Base-by-base conservation (phyloP, 2,329 filamentous ascomycete species). In the Geosmithia putterillii region DNA sequence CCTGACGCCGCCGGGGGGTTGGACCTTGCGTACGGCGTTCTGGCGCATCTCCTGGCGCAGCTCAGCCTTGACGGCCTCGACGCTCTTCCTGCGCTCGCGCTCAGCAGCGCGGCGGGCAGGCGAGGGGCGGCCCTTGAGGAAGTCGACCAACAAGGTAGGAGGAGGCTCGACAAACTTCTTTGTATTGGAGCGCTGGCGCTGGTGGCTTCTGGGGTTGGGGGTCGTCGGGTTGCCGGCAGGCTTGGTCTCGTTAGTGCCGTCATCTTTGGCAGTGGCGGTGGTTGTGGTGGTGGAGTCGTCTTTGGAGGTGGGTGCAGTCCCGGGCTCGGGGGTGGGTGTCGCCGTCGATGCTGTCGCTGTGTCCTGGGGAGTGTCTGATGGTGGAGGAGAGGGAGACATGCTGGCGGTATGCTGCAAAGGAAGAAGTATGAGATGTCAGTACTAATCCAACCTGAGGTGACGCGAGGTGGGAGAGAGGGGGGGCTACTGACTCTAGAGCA, bases 1-100 rank as follows among this genome's bases (percentile, higher is more conserved):
- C 48, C 76, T 76, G 40, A 94, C 83, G n/a, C 76, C 76, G 3
- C 74, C 73, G 0, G 77, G 83, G 54, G 66, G 75, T 62, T 67
- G 79, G 51, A 77, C 69, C 61, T 66, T 78, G 57, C 62, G 71
- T 42, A 73, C 75, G n/a, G 70, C 61, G 7, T 67, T 74, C 50
- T 79, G 67, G 42, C 72, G 73, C 73, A 77, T 77, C 51, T 76
- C 72, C 35, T 64, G 60, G 19, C 63, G 59, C 45, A 67, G 44
- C 49, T 69, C 65, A 28, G 70, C 68, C 64, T 82, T 73, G 53
- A 77, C 67, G 47, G 72, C 57, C 61, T 83, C 73, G 51, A 78
- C 59, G 52, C 73, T 76, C 60, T 74, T 73, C 51, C 77, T 67
- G 49, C 74, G 67, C 41, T 67, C 63, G 12, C 67, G 65, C 8